Conservation (phyloP, 352 stramenopile species). For the Phytophthora tubulina region DNA sequence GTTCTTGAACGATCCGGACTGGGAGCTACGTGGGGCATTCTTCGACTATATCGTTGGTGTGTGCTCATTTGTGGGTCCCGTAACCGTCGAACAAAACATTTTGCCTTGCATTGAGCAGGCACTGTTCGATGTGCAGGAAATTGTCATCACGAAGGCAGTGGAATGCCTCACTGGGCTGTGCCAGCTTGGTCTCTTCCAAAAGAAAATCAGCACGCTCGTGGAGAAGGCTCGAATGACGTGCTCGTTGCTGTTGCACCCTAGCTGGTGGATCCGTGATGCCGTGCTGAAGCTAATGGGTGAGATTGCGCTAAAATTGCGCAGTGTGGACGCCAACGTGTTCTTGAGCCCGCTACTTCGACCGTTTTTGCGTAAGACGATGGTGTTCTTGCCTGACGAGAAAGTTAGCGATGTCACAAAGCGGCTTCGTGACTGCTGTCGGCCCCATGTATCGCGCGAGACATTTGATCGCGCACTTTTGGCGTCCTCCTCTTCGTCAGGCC, state of each 20-base stretch:
- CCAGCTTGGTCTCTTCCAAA: conserved; percentile 93
- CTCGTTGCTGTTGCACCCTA: conserved; percentile 88
- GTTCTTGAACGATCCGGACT: conserved; percentile 97
- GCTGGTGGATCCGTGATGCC: conserved; percentile 90
- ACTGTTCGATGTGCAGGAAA: conserved; percentile 96
- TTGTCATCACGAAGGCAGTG: conserved; percentile 95
- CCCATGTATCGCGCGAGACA: conserved; percentile 82
- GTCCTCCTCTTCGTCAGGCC: conserved; percentile 58
- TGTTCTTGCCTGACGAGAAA: conserved; percentile 75
- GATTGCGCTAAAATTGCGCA: conserved; percentile 88
- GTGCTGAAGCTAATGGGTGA: conserved; percentile 89
- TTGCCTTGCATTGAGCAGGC: conserved; percentile 97
- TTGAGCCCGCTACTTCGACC: conserved; percentile 88
- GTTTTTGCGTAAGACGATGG: conserved; percentile 90
- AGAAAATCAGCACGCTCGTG: conserved; percentile 77
- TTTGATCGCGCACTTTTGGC: conserved; percentile 86
- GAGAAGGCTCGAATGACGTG: conserved; percentile 89
- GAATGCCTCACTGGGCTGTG: conserved; percentile 92
- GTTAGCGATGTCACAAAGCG: conserved; percentile 63
- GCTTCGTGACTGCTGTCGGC: conserved; percentile 70
- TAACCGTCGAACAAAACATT: conserved; percentile 96
- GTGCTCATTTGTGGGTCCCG: conserved; percentile 94
- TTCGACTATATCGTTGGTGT: conserved; percentile 96
- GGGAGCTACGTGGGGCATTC: conserved; percentile 86
- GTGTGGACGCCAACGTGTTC: conserved; percentile 93